Base-by-base conservation (phyloP, 1,284 basidiomycete species). In the Athelia sp. region DNA sequence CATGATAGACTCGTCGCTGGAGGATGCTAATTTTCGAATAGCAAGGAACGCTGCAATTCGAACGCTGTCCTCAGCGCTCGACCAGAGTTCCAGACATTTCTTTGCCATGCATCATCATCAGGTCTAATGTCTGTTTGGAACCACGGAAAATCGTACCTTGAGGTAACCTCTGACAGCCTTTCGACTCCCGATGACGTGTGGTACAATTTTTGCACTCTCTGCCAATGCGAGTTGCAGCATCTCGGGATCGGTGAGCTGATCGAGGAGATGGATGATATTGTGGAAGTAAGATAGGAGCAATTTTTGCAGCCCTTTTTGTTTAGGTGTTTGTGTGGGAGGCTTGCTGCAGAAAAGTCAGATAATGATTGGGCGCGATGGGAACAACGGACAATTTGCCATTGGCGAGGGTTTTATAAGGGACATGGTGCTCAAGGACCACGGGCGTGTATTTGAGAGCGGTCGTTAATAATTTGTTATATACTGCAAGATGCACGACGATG, bases 391-490 rank as follows among this genome's bases (percentile, higher is more conserved):
- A 87, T 77, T 87, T 90, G 50, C 93, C 94, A 58, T 83, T 84
- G 0, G 84, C 63, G 11, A 91, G 75, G 3, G 82, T 84, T 70
- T 93, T 95, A 71, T 84, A 92, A 0, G 96, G 95, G 35, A 90
- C 76, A 62, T 98, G 94, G 60, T 95, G 85, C 50, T 82, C 76
- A 11, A 99, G 78, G 1, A 98, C 81, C 31, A 98, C 79, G 0
- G 96, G 96, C 0, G 93, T 94, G 69, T 93, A 99, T 63, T 85
- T 85, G 46, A 99, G 75, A 0, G 93, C 74, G 1, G 95, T 97
- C 13, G 84, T 80, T 29, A 99, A 76, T 18, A 99, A 78, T 69
- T 97, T 97, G 73, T 89, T 90, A 73, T 96, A 99, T 15, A 96
- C 92, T 92, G 36, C 8, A 8, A 21, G 6, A 40, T 11, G n/a